A percentile compares a stretch with the other conserved stretches of the same genome.
phyloP scores from a whole-genome alignment of 2,329 filamentous ascomycete species.

The Coniochaeta hoffmannii region DNA sequence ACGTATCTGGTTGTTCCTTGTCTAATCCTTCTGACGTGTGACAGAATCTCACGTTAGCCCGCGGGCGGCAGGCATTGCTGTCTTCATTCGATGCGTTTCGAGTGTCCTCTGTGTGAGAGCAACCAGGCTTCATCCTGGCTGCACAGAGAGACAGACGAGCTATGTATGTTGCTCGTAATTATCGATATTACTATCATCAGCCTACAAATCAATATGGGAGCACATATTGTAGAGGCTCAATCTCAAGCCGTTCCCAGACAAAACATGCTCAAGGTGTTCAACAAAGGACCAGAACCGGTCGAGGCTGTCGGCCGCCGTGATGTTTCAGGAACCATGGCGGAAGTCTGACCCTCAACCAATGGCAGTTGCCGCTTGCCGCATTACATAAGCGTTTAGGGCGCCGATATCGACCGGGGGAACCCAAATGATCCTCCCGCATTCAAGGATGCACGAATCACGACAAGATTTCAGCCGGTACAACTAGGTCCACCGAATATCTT shows the following conservation, averaged over 20 bases:
- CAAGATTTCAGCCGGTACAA: not conserved
- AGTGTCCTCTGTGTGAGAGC: not conserved
- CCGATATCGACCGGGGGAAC: not conserved
- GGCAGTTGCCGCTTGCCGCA: not conserved
- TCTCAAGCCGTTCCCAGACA: not conserved
- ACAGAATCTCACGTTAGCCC: not conserved
- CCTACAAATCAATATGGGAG: not conserved
- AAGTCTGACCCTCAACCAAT: not conserved
- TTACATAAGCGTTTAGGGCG: constrained; percentile 2
- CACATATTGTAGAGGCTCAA: not conserved
- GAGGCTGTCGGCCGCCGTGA: not conserved
- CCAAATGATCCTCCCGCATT: not conserved
- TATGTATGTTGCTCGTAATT: not conserved
- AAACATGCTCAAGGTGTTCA: not conserved
- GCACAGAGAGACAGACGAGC: not conserved
- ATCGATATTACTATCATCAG: not conserved
- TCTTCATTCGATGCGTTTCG: not conserved
- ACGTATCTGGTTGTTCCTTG: not conserved
- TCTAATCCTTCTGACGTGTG: not conserved
- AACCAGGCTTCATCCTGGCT: not conserved
- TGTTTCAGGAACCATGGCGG: not conserved
- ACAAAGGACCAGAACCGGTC: not conserved
- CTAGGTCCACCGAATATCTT: no score
- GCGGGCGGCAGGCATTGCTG: not conserved
- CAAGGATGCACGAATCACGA: not conserved